Evolutionary conservation across 75 land plant genomes (phyloP), one percentile per base, ranked within the genome.

Genomic region (Selaginella moellendorffii): DNA sequence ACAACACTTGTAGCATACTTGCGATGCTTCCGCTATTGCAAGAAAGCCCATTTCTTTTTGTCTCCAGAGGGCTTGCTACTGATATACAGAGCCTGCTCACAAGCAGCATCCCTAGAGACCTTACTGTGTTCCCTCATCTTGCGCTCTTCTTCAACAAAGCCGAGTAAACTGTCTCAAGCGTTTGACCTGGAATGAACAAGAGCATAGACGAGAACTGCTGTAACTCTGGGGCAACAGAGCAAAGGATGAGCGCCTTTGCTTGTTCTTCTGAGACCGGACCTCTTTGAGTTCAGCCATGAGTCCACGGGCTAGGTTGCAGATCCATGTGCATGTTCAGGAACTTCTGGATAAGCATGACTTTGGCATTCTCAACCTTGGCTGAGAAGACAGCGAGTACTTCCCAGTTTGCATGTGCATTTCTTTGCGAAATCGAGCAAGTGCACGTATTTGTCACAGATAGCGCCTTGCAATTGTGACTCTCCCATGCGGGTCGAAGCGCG

Each of bases 41-140:
- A 56, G 59, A 19, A 21, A 8, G 23, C 59, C 19, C 19, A 8
- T 56, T 56, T 19, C 51, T 18, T 46, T 21, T 19, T 56, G 23
- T 25, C 59, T 21, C 59, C 24, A 24, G 9, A 21, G 59, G 59
- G 24, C 24, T 25, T 25, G 24, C 24, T 56, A 56, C 24, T 21
- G 59, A 24, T 56, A 24, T 56, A 56, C 2, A 21, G 59, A 19
- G 24, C 19, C n/a, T 56, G 23, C 59, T 25, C 19, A 56, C 24
- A 8, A 21, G 59, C n/a, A n/a, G n/a, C 19, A 19, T 56, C 59
- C 59, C n/a, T 5, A 24, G 59, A 19, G 59, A 19, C 19, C 59
- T 56, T 5, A 56, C n/a, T 56, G 59, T 25, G 21, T 25, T 56
- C 59, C 59, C 59, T 56, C 59, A 56, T 19, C 24, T 56, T 56